Evolutionary conservation across 371 early-diverging fungal species (phyloP).

Genomic region (Apophysomyces trapeziformis): DNA sequence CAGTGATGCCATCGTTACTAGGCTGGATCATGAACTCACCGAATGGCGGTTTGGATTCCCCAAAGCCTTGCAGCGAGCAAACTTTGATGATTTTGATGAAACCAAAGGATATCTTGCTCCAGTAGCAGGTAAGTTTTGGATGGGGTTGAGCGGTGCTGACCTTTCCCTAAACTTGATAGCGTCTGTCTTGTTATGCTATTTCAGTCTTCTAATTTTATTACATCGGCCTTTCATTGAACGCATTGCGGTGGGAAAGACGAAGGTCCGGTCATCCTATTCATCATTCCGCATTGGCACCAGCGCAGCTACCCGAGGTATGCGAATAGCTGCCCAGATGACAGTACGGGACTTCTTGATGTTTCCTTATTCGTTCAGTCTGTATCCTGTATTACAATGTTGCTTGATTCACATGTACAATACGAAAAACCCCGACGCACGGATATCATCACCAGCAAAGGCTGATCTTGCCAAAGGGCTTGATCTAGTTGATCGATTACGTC

Average conservation of each 20-base stretch:
- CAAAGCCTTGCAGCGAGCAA: slow-evolving; percentile 31
- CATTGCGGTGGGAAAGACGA: slow-evolving; percentile 20
- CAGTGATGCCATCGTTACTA: slow-evolving; percentile 48
- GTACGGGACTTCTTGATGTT: slow-evolving; percentile 46
- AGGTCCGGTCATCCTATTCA: slow-evolving; percentile 36
- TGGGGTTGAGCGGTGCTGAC: neutral
- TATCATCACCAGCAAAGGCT: slow-evolving; percentile 42
- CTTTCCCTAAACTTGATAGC: slow-evolving; percentile 20
- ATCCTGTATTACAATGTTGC: slow-evolving; percentile 49
- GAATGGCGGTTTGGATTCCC: slow-evolving; percentile 52
- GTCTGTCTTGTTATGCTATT: slow-evolving; percentile 45
- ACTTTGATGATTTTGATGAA: slow-evolving; percentile 14
- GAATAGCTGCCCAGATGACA: slow-evolving; percentile 41
- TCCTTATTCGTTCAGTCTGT: slow-evolving; percentile 51
- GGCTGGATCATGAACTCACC: slow-evolving; percentile 46
- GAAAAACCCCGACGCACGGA: slow-evolving; percentile 36
- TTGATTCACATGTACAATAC: slow-evolving; percentile 53
- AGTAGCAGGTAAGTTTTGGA: slow-evolving; percentile 39
- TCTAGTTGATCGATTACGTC: slow-evolving; percentile 31
- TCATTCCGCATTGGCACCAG: slow-evolving; percentile 51
- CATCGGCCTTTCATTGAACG: slow-evolving; percentile 55
- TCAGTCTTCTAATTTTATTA: slow-evolving; percentile 41
- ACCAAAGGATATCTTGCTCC: slow-evolving; percentile 38
- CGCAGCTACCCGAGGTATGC: slow-evolving; percentile 48
- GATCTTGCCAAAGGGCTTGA: slow-evolving; percentile 39